These are phyloP conservation scores for Eudorina sp. DNA, from an alignment of 139 green algal species.

Conservation along the genomic window DNA sequence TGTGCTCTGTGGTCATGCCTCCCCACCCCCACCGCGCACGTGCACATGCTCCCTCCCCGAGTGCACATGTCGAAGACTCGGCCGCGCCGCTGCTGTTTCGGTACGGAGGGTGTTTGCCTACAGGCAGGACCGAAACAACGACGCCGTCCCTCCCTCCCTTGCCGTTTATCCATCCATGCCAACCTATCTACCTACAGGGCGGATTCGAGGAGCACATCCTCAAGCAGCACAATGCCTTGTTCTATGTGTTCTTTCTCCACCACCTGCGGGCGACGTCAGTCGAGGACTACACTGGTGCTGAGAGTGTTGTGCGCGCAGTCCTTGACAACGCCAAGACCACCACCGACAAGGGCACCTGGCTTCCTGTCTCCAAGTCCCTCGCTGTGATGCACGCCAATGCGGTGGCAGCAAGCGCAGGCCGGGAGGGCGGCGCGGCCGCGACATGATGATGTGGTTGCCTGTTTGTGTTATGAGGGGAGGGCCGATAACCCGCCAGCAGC, in stretches of 20 bases:
- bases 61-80: no score
- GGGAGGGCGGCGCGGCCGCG: background rate
- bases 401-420: background rate
- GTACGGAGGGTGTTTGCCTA: no score
- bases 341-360: constrained; percentile 50
- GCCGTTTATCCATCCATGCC: background rate
- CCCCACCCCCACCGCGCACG: no score
- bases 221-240: constrained; percentile 52
- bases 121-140: no score
- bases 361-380: constrained; percentile 36
- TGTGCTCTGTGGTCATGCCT: no score
- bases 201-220: constrained; percentile 60
- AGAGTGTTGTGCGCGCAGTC: background rate
- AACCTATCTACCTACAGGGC: background rate
- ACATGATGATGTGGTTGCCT: no score
- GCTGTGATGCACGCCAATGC: constrained; percentile 26
- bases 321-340: constrained; percentile 33
- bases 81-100: no score
- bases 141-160: background rate
- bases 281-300: constrained; percentile 47
- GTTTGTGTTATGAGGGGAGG: no score
- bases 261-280: constrained; percentile 48
- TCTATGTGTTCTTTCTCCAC: constrained; percentile 63
- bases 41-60: no score
- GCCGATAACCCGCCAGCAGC: no score